phyloP scores from a whole-genome alignment of 163 green algal genomes.

The Scenedesmus sp. region DNA sequence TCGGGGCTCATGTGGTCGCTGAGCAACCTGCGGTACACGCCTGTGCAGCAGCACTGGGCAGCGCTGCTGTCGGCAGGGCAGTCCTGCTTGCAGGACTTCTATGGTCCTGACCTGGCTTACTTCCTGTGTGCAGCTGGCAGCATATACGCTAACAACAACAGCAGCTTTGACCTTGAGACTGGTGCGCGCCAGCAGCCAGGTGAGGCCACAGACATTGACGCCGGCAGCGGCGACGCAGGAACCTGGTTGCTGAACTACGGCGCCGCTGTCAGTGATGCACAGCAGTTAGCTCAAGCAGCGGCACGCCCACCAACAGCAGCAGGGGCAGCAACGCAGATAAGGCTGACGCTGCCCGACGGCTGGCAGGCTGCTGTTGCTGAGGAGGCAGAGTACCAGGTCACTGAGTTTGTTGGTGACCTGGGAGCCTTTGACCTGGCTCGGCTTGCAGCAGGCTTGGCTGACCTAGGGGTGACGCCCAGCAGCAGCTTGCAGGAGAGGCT shows the following conservation, averaged over 20 bases:
- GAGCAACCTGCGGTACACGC: slow-evolving; percentile 38
- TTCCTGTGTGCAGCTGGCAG: slow-evolving; percentile 42
- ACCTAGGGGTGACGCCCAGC: slow-evolving; percentile 26
- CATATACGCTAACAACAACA: slow-evolving; percentile 31
- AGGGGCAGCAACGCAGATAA: neutral
- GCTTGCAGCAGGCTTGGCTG: slow-evolving; percentile 44
- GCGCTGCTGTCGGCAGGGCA: slow-evolving; percentile 35
- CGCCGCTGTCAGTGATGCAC: neutral
- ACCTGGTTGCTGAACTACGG: neutral
- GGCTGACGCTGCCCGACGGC: neutral
- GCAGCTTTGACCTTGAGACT: slow-evolving; percentile 20
- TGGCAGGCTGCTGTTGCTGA: slow-evolving; percentile 24
- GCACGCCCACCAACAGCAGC: neutral
- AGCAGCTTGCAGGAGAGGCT: slow-evolving; percentile 26
- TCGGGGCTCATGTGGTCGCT: slow-evolving; percentile 32
- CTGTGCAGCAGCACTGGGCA: slow-evolving; percentile 9
- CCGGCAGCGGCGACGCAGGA: neutral
- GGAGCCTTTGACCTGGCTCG: slow-evolving; percentile 52
- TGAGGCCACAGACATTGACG: neutral
- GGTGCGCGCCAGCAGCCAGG: neutral
- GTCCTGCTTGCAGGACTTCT: slow-evolving; percentile 52
- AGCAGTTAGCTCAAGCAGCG: neutral
- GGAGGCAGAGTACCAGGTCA: slow-evolving; percentile 50
- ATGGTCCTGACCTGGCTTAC: slow-evolving; percentile 52
- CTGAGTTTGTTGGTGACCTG: slow-evolving; percentile 53